phyloP scores from a whole-genome alignment of 768 basidiomycete genomes.

The Tephrocybe sp. region DNA sequence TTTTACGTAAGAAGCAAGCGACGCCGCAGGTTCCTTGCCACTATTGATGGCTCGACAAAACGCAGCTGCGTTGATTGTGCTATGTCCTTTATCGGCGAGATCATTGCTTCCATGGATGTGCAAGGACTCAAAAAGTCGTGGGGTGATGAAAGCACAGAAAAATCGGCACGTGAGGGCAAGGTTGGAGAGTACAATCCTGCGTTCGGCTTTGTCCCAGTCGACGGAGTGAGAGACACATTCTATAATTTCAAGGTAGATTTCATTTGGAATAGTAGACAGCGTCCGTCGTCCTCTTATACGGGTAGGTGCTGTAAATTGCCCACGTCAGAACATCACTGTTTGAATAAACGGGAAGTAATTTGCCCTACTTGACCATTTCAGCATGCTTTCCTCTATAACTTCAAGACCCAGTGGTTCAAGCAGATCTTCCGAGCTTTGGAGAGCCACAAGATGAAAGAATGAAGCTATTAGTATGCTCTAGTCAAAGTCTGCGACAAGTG shows the following conservation, averaged over 20 bases:
- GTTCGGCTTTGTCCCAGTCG: conserved; percentile 15
- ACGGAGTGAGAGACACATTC: conserved; percentile 26
- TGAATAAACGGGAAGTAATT: background rate
- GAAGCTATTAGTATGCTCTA: no score
- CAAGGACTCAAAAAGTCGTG: conserved; percentile 39
- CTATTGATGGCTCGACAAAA: conserved; percentile 29
- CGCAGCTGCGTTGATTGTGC: conserved; percentile 4
- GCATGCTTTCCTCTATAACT: background rate
- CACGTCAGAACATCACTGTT: background rate
- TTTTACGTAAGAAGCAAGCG: conserved; percentile 30
- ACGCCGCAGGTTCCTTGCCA: conserved; percentile 24
- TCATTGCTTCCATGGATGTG: conserved; percentile 15
- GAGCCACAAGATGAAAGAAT: no score
- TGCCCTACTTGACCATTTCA: conserved; percentile 7
- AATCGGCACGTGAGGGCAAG: conserved; percentile 43
- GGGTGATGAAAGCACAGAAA: conserved; percentile 38
- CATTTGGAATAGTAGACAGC: conserved; percentile 35
- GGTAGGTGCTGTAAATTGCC: background rate
- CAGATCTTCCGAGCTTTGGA: no score
- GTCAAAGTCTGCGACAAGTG: no score
- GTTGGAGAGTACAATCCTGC: conserved; percentile 20
- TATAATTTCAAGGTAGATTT: conserved; percentile 45
- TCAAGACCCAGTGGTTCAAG: background rate
- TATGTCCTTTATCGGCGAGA: background rate
- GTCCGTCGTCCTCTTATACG: background rate